phyloP scores from a whole-genome alignment of 1,284 basidiomycete genomes.

The Neonothopanus nambi region DNA sequence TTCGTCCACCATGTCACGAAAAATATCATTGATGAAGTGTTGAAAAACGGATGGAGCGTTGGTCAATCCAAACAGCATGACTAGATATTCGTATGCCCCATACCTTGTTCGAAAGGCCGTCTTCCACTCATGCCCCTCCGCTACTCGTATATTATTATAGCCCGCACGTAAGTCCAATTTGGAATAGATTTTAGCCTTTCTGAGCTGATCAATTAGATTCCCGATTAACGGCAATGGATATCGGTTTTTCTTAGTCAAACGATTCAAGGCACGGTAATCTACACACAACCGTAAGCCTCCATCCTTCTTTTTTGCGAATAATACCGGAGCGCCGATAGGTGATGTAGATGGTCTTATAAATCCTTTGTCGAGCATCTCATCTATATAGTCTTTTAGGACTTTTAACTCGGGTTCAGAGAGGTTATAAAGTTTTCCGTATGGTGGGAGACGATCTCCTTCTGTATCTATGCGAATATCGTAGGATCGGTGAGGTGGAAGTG shows the following conservation, averaged over 20 bases:
- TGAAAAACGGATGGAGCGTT: conserved; percentile 25
- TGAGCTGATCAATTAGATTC: conserved; percentile 2
- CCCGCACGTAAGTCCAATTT: conserved; percentile 6
- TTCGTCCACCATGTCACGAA: too few species aligned
- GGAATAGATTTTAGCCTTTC: background rate
- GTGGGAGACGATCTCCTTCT: background rate
- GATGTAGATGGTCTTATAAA: too few species aligned
- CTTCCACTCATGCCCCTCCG: conserved; percentile 2
- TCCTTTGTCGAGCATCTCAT: too few species aligned
- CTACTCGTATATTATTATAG: too few species aligned
- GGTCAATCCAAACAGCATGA: conserved; percentile 5
- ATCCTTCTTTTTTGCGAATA: too few species aligned
- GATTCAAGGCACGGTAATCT: conserved; percentile 1
- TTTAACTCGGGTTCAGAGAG: conserved; percentile 5
- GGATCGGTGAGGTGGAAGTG: background rate
- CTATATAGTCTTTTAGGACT: conserved; percentile 2
- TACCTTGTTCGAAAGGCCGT: background rate
- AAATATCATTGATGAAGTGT: too few species aligned
- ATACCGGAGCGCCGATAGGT: too few species aligned
- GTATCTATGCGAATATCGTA: background rate
- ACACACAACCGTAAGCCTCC: too few species aligned
- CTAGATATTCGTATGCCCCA: background rate
- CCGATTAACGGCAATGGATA: conserved; percentile 1
- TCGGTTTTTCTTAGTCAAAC: background rate
- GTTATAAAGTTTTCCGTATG: conserved; percentile 4